Percentiles rank a stretch among this genome's conserved stretches.
Conservation (phyloP, 164 flowering plant genomes). For the Magnolia changhungtana region DNA sequence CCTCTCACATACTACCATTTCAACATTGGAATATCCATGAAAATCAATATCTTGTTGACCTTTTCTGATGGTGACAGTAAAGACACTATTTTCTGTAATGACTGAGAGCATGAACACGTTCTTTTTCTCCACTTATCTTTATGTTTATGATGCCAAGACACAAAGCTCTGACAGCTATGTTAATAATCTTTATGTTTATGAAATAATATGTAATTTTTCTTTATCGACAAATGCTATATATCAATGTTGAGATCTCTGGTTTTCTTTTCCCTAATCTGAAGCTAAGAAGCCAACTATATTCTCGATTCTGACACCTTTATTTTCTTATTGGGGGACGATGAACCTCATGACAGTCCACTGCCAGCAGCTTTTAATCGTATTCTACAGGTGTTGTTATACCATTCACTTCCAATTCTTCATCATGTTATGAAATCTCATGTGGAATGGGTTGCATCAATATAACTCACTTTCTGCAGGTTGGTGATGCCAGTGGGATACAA, state of each 20-base stretch:
- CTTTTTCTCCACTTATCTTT: neutral
- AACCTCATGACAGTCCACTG: slow-evolving; percentile 61
- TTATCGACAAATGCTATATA: neutral
- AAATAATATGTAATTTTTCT: neutral
- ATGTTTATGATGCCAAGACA: neutral
- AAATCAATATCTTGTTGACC: neutral
- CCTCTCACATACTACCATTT: neutral
- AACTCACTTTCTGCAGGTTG: slow-evolving; percentile 62
- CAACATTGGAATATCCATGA: neutral
- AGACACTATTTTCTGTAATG: neutral
- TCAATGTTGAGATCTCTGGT: neutral
- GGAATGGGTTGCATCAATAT: slow-evolving; percentile 13
- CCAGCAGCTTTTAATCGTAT: slow-evolving; percentile 83
- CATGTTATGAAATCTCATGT: slow-evolving; percentile 12
- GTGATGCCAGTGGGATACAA: slow-evolving; percentile 98
- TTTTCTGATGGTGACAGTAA: neutral
- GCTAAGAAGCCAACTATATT: neutral
- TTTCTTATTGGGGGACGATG: slow-evolving; percentile 22
- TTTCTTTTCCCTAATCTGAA: neutral
- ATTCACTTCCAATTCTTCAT: slow-evolving; percentile 11
- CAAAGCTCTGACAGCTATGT: too few species aligned
- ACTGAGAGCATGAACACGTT: neutral
- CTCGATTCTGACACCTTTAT: slow-evolving; percentile 22
- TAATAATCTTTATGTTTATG: neutral
- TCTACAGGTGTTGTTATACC: slow-evolving; percentile 57